phyloP scores from a whole-genome alignment of 352 stramenopile genomes.

The Phytopythium montanum region DNA sequence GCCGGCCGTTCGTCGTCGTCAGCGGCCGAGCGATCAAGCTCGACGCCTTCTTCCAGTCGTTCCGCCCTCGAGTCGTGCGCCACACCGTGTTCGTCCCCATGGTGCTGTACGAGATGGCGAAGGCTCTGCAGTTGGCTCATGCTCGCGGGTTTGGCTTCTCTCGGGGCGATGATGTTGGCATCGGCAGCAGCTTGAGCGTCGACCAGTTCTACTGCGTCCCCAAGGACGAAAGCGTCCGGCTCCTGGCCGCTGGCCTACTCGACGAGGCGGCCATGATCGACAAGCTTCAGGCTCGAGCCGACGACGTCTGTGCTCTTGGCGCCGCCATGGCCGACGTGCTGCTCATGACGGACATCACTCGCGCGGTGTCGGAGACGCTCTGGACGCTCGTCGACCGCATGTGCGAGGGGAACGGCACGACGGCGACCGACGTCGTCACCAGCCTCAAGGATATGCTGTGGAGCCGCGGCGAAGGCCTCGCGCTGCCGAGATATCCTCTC shows the following conservation, averaged over 20 bases:
- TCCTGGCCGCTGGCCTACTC: neutral
- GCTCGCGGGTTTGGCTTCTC: neutral
- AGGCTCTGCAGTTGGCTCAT: neutral
- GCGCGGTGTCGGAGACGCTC: neutral
- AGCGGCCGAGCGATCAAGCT: neutral
- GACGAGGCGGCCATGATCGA: neutral
- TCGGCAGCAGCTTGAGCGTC: neutral
- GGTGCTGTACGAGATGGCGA: constrained; percentile 1
- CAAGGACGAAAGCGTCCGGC: neutral
- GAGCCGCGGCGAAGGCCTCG: neutral
- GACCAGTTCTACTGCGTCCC: constrained; percentile 2
- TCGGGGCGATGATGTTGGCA: neutral
- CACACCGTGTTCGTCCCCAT: constrained; percentile 1
- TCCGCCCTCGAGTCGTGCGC: neutral
- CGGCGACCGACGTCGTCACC: neutral
- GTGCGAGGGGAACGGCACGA: neutral
- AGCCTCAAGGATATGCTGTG: neutral
- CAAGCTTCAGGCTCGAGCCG: neutral
- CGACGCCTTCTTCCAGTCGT: neutral
- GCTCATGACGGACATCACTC: neutral
- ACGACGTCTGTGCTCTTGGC: neutral
- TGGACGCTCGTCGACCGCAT: neutral
- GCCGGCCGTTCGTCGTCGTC: neutral
- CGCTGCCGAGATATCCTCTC: neutral
- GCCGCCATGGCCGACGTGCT: neutral